Conservation (phyloP, 129 eudicot genomes). For the Ambrosia artemisiifolia region DNA sequence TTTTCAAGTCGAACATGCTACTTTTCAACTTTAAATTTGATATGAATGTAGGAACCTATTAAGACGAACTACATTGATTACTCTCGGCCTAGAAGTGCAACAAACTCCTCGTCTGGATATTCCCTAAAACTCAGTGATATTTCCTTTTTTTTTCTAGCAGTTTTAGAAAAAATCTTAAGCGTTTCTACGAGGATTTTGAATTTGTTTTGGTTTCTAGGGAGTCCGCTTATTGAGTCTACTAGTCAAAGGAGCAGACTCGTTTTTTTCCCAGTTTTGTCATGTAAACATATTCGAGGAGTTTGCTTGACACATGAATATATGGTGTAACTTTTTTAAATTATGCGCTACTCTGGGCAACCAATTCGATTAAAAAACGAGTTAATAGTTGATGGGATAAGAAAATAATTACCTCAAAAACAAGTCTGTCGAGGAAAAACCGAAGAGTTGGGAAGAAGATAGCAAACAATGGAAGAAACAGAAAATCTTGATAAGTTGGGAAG, state of each 20-base stretch:
- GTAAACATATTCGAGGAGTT: too few species aligned
- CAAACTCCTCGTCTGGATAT: neutral
- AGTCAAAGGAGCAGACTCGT: too few species aligned
- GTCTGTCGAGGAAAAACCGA: conserved; percentile 69
- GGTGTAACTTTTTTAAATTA: too few species aligned
- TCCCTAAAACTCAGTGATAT: neutral
- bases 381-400: neutral
- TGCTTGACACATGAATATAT: too few species aligned
- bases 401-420: conserved; percentile 59
- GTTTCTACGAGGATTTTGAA: too few species aligned
- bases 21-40: neutral
- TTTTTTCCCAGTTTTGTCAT: too few species aligned
- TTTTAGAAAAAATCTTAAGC: too few species aligned
- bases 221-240: too few species aligned
- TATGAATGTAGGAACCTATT: neutral
- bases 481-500: conserved; percentile 56
- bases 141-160: neutral
- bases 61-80: neutral
- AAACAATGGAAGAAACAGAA: conserved; percentile 48
- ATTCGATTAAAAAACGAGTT: neutral
- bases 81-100: neutral
- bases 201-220: too few species aligned
- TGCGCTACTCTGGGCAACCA: neutral
- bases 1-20: neutral
- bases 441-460: conserved; percentile 68